These are phyloP conservation scores for Scytalidium lignicola DNA, from an alignment of 2,329 filamentous ascomycete species.

Conservation along the genomic window DNA sequence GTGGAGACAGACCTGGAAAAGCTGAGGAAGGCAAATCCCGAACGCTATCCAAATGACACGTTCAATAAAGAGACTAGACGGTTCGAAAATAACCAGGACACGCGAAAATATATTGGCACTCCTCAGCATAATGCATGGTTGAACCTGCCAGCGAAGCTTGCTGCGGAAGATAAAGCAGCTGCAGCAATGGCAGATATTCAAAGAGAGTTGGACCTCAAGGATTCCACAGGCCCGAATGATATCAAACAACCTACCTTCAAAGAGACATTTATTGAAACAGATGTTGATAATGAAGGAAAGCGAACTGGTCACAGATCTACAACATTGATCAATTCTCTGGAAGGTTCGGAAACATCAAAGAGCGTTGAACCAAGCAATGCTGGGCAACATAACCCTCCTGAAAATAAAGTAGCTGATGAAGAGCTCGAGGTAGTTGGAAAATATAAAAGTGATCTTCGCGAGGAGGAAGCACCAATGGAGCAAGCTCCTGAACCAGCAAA, in stretches of 20 bases:
- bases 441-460: constrained; percentile 1
- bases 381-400: not conserved
- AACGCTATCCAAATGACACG: not conserved
- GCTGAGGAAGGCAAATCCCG: constrained; percentile 11
- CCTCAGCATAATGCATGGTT: constrained; percentile 19
- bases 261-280: constrained; percentile 26
- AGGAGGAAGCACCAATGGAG: not conserved
- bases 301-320: constrained; percentile 17
- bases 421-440: not conserved
- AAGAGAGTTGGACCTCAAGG: constrained; percentile 1
- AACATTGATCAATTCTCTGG: not conserved
- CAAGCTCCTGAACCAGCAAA: constrained; percentile 31
- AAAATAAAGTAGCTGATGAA: not conserved
- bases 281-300: constrained; percentile 23
- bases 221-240: constrained; percentile 4
- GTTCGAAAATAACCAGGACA: constrained; percentile 1
- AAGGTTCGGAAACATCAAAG: not conserved
- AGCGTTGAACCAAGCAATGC: not conserved
- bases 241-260: constrained; percentile 16
- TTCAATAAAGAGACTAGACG: not conserved
- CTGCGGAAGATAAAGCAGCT: constrained; percentile 20
- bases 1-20: constrained; percentile 79
- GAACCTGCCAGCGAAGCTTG: constrained; percentile 14
- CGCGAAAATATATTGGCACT: constrained; percentile 1
- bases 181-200: constrained; percentile 11